Evolutionary conservation across 2,329 filamentous ascomycete species (phyloP).

Genomic region (Diaporthe destruens): DNA sequence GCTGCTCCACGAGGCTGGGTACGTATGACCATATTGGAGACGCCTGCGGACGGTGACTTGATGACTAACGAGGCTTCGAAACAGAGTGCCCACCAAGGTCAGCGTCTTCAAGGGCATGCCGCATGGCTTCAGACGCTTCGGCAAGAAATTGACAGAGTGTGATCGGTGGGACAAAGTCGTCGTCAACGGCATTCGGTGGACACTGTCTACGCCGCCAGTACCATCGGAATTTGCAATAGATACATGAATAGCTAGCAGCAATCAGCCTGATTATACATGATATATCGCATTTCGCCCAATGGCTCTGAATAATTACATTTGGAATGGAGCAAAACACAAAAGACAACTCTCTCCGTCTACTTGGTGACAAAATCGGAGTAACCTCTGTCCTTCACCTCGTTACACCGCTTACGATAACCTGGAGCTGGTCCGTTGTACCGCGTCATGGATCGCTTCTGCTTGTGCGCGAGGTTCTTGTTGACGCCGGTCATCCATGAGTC

Average conservation of each 20-base stretch:
- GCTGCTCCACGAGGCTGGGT: constrained; percentile 58
- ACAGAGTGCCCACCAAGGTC: constrained; percentile 61
- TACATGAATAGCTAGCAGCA: too few relatives aligned
- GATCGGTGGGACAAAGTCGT: constrained; percentile 58
- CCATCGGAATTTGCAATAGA: too few relatives aligned
- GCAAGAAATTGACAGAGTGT: constrained; percentile 53
- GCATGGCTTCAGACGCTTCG: constrained; percentile 61
- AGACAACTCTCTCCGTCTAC: too few relatives aligned
- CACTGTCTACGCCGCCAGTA: neutral
- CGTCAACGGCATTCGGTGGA: constrained; percentile 59
- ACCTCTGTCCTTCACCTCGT: constrained; percentile 49
- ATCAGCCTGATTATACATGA: too few relatives aligned
- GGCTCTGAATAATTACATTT: too few relatives aligned
- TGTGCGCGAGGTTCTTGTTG: constrained; percentile 62
- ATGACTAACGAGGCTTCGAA: too few relatives aligned
- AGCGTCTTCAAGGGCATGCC: constrained; percentile 65
- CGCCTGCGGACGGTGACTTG: too few relatives aligned
- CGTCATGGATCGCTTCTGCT: constrained; percentile 57
- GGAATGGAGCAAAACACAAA: too few relatives aligned
- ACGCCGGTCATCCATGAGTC: constrained; percentile 69
- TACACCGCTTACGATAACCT: constrained; percentile 56
- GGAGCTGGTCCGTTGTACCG: constrained; percentile 60
- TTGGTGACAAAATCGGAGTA: constrained; percentile 44
- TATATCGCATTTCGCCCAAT: too few relatives aligned
- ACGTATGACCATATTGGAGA: constrained; percentile 37